Base-by-base conservation (phyloP, 2,329 filamentous ascomycete species). In the Hypoxylon sp. region DNA sequence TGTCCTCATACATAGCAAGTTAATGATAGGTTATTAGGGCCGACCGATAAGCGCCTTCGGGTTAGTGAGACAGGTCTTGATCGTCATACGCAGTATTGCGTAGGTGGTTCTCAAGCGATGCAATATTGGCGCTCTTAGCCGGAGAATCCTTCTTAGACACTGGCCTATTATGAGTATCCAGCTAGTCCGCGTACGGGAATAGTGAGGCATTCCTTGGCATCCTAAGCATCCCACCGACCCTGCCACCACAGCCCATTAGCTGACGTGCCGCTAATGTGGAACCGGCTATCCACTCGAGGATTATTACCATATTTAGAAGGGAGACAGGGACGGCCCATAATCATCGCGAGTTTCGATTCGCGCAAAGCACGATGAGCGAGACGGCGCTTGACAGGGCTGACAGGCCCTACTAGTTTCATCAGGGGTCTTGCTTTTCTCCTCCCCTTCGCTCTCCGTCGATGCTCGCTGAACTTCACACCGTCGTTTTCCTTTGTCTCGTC, bases 331-430 rank as follows among this genome's bases (percentile, higher is more conserved):
- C 18, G 20, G 11, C n/a, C n/a, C 22, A 30, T 46, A 16, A 38
- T 28, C 53, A 5, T 46, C 22, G 40, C 30, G 24, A 49, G 32
- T 60, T 65, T 54, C 55, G 22, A 65, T 68, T 65, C 62, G 65
- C 33, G 33, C 26, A 50, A 18, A 24, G 30, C 20, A 44, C 51
- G 49, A 36, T 22, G 28, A 20, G 12, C 24, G 32, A 62, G 58
- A 68, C 57, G 40, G 26, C 45, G 54, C 58, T 45, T 30, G 33
- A 55, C 54, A 65, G 55, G 65, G 65, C 65, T 62, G 61, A 59
- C 30, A 53, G 50, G 32, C 56, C 48, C 54, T 3, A 33, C 7
- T 30, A 14, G 62, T 68, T 65, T 65, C 65, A 68, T 46, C 54
- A n/a, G 9, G 48, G 56, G 65, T 66, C 58, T n/a, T 33, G 38